Base-by-base conservation (phyloP, 768 basidiomycete genomes). In the Pholiota molesta region DNA sequence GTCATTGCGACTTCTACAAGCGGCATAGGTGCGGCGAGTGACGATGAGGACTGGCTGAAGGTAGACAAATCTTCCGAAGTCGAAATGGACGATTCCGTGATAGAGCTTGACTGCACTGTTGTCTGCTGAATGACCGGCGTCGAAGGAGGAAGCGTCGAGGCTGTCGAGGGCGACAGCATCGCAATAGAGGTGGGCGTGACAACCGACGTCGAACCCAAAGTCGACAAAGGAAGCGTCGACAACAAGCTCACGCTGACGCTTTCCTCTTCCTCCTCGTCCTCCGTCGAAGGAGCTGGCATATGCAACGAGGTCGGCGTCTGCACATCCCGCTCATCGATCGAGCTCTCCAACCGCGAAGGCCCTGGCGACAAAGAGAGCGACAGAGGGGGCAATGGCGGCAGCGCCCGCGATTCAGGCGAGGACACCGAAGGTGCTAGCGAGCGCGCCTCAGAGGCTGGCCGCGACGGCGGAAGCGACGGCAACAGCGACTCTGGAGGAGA, bases 1-100 rank as follows among this genome's bases (percentile, higher is more conserved):
- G 87, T 88, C 67, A 86, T 87, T 2, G 81, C 71, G 2, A 82
- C 86, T 88, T 90, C 93, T 68, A 55, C 64, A 21, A 71, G 75
- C 62, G 69, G 80, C 62, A 75, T 82, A 19, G 71, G 75, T 19
- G 80, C 78, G 1, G 70, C 70, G 3, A 75, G 73, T 2, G 77
- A 76, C 14, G 70, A 71, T 5, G 75, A 73, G 44, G 74, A 60
- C 57, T 77, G 65, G 1, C 81, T 82, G 3, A 81, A 75, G 39
- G 81, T 77, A 0, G 81, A 78, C 45, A 82, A 65, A 52, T 75
- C 80, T 26, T 78, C 78, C 2, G 81, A 68, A 0, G 78, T 78
- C 10, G 77, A 79, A 11, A 66, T 39, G 0, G 67, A 63, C 16
- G 64, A 67, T 31, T 61, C 59, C 11, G 67, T 65, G 2, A 65